Evolutionary conservation across 2,329 filamentous ascomycete genomes (phyloP).

Genomic region (Hymenoscyphus repandus): DNA sequence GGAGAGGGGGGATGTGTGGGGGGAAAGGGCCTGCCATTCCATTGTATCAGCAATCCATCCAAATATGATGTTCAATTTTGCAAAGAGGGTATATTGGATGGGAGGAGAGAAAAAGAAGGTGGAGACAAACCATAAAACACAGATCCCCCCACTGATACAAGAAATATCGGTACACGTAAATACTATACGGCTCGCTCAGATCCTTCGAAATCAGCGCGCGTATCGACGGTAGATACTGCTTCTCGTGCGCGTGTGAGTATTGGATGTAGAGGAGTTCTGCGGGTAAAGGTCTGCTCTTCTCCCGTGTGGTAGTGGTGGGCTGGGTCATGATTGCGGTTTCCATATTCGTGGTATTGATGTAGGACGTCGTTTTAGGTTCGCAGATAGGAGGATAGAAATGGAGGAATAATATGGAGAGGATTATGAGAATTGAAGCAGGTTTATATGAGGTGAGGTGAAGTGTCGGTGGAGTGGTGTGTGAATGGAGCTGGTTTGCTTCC

Average conservation of each 20-base stretch:
- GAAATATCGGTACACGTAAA: constrained; percentile 98
- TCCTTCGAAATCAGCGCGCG: constrained; percentile 92
- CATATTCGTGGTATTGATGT: too few species aligned
- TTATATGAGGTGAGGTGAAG: too few species aligned
- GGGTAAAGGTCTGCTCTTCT: constrained; percentile 29
- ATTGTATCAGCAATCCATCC: too few species aligned
- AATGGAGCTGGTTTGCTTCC: too few species aligned
- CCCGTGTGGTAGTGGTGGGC: constrained; percentile 1
- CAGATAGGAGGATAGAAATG: too few species aligned
- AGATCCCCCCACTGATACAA: constrained; percentile 95
- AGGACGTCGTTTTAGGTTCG: too few species aligned
- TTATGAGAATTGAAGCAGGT: too few species aligned
- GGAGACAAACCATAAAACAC: constrained; percentile 75
- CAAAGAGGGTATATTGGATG: not conserved
- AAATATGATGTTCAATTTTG: too few species aligned
- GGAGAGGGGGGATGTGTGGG: constrained; percentile 53
- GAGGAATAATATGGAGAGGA: too few species aligned
- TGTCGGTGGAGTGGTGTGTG: too few species aligned
- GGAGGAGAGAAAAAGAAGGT: not conserved
- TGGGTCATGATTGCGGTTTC: too few species aligned
- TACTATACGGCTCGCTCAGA: constrained; percentile 96
- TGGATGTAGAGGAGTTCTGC: constrained; percentile 53
- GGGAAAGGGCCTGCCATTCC: constrained; percentile 17
- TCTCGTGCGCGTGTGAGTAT: constrained; percentile 56
- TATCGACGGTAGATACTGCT: constrained; percentile 74